Evolutionary conservation across 352 stramenopile genomes (phyloP), one percentile per base, ranked within the genome.

Genomic region (Pythium biforme): DNA sequence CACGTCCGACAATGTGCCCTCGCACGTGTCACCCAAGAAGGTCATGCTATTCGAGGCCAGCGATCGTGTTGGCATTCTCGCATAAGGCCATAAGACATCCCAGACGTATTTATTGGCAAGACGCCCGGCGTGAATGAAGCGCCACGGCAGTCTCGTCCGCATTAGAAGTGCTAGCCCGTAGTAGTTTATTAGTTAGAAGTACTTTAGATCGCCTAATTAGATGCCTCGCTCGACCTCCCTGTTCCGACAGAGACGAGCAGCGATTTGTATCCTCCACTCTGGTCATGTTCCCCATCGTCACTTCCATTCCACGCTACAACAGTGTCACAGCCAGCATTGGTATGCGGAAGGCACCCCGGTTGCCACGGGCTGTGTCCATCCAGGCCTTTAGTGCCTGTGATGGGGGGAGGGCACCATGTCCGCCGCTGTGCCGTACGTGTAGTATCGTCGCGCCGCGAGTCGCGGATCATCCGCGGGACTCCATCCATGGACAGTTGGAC

Each of bases 11-110:
- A 29, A 19, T 17, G 9, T 39, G 29, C 29, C 31, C 11, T 17
- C 27, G 51, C 47, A 50, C 23, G 6, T 15, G 15, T 27, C 55
- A 1, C 49, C 29, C n/a, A 49, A 64, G 51, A 70, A 70, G 31
- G 49, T 70, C 31, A 62, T 65, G 63, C 56, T 70, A 11, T 62
- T 69, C 25, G 62, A 69, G 22, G 50, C 40, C 3, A 60, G 41
- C 25, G 46, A 51, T n/a, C 37, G 43, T 22, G 52, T 67, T n/a
- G 60, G 60, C 43, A 62, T 67, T 26, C 33, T 67, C 0, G 60
- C 60, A 3, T 67, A 61, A 40, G n/a, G 20, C 37, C 37, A 43
- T 14, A n/a, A n/a, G 37, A 41, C 37, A 12, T 10, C 40, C 14
- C 19, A 11, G 5, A 14, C 12, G 0, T 68, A 68, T 68, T 68